phyloP scores from a whole-genome alignment of 169 alveolate species.

The Plasmodium fragile region DNA sequence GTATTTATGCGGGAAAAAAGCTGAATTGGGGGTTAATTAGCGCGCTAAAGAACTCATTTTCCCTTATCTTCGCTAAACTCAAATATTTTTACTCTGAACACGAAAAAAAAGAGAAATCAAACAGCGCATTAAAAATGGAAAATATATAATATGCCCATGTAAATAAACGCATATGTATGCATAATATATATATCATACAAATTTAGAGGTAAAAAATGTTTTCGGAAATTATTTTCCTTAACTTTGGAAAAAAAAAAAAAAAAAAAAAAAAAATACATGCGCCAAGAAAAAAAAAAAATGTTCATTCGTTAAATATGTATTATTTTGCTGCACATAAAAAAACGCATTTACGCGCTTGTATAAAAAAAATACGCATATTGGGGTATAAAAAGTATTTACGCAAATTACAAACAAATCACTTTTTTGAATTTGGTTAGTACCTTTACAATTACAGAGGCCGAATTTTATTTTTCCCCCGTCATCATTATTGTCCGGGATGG shows the following conservation, averaged over 20 bases:
- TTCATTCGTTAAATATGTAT: background rate
- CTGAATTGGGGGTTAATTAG: background rate
- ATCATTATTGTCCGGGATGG: background rate
- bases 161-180: background rate
- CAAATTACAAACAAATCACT: background rate
- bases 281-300: background rate
- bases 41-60: background rate
- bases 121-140: background rate
- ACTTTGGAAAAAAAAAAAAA: no score
- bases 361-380: slow-evolving; percentile 5
- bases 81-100: background rate
- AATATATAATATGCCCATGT: background rate
- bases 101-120: background rate
- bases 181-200: no score
- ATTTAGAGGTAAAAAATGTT: background rate
- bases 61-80: background rate
- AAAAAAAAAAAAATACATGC: background rate
- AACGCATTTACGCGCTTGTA: background rate
- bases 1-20: background rate
- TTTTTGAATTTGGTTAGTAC: background rate
- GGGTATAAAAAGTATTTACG: background rate
- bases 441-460: background rate
- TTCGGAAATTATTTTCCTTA: background rate
- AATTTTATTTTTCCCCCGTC: background rate
- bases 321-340: background rate